phyloP scores from a whole-genome alignment of 1,139 yeast genomes.

The Diutina mesorugosa region DNA sequence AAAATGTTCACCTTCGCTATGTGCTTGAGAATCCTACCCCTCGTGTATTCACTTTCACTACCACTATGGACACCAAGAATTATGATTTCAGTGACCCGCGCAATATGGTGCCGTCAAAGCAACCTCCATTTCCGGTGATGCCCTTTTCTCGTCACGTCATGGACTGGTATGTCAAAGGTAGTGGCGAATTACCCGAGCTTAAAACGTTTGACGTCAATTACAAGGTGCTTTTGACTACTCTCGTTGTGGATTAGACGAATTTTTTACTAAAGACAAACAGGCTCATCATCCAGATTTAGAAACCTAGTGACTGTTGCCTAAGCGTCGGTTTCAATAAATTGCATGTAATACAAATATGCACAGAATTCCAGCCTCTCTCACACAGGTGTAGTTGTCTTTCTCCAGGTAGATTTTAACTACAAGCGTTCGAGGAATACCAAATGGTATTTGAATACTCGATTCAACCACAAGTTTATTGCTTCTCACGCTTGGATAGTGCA shows the following conservation, averaged over 20 bases:
- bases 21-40: conserved; percentile 2
- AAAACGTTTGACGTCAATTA: not conserved
- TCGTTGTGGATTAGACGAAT: not conserved
- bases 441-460: too few species aligned
- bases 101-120: not conserved
- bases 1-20: not conserved
- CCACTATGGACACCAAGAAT: not conserved
- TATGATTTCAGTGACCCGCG: not conserved
- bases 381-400: too few species aligned
- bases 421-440: too few species aligned
- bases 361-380: too few species aligned
- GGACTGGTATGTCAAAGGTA: not conserved
- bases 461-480: too few species aligned
- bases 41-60: not conserved
- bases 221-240: not conserved
- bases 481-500: too few species aligned
- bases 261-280: not conserved
- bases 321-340: too few species aligned
- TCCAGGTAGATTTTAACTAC: too few species aligned
- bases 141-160: not conserved
- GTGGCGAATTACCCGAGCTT: not conserved
- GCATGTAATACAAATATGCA: too few species aligned
- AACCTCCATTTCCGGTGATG: not conserved
- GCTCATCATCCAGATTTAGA: too few species aligned
- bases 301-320: too few species aligned